phyloP scores from a whole-genome alignment of 176 grass and related monocot genomes.

The Rhynchospora pubera region DNA sequence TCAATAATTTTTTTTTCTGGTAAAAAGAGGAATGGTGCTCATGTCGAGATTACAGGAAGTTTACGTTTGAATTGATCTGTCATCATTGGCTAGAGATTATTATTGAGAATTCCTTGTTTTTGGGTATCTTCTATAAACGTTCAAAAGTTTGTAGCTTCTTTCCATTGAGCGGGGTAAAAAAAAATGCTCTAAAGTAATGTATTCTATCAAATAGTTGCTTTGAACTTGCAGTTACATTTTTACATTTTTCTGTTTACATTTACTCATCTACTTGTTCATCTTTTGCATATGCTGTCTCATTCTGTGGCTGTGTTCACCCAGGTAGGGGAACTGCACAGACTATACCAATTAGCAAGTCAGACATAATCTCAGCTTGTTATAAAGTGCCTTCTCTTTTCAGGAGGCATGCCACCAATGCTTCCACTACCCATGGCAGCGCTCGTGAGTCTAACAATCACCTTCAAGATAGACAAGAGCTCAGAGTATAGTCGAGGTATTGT shows the following conservation, averaged over 20 bases:
- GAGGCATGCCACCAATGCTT: conserved; percentile 84
- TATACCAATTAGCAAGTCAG: neutral
- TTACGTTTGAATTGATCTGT: neutral
- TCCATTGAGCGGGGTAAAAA: neutral
- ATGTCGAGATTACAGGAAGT: neutral
- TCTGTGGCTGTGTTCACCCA: neutral
- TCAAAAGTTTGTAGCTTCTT: neutral
- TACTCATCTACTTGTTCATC: neutral
- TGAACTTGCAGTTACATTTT: neutral
- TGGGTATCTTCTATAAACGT: neutral
- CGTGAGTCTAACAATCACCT: conserved; percentile 93
- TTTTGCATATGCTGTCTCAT: neutral
- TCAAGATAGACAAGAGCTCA: conserved; percentile 79
- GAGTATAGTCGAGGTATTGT: conserved; percentile 62
- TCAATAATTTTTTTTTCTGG: neutral
- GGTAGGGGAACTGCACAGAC: neutral
- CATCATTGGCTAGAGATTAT: neutral
- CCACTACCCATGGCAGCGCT: conserved; percentile 96
- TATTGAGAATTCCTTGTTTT: neutral
- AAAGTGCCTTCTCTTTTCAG: conserved; percentile 28
- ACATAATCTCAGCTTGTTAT: conserved; percentile 12
- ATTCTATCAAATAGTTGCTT: neutral
- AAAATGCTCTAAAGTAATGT: neutral
- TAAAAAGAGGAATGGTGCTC: neutral
- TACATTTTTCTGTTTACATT: neutral